Evolutionary conservation across 1,139 yeast genomes (phyloP).

Genomic region (Suhomyces taliae): DNA sequence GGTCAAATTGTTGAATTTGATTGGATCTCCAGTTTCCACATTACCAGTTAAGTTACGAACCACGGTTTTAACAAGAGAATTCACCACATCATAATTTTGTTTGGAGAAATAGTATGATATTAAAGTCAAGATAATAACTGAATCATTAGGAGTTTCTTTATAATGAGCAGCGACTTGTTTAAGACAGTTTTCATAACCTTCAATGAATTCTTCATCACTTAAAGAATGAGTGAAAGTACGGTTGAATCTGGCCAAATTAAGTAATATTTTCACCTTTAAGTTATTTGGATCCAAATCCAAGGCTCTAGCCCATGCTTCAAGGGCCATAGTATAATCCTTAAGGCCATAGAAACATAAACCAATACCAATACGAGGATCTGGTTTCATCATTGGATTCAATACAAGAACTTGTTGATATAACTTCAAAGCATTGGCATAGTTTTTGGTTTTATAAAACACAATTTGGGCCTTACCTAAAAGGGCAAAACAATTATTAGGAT

Average conservation of each 20-base stretch:
- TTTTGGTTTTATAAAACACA: slow-evolving; percentile 63
- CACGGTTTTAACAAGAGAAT: slow-evolving; percentile 56
- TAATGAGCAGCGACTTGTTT: slow-evolving; percentile 29
- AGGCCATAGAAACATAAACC: slow-evolving; percentile 93
- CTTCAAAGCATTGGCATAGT: slow-evolving; percentile 72
- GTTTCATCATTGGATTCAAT: slow-evolving; percentile 72
- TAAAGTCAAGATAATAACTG: slow-evolving; percentile 45
- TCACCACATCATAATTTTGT: slow-evolving; percentile 56
- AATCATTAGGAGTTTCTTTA: slow-evolving; percentile 28
- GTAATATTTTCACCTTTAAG: slow-evolving; percentile 62
- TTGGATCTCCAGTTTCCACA: slow-evolving; percentile 23
- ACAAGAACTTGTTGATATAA: slow-evolving; percentile 80
- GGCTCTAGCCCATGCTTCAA: slow-evolving; percentile 79
- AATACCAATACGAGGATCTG: slow-evolving; percentile 94
- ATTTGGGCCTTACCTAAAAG: slow-evolving; percentile 84
- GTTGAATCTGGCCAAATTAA: slow-evolving; percentile 70
- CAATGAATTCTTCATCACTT: slow-evolving; percentile 59
- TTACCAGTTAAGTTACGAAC: slow-evolving; percentile 36
- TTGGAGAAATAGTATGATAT: slow-evolving; percentile 61
- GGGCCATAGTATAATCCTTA: slow-evolving; percentile 75
- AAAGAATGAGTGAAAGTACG: slow-evolving; percentile 56
- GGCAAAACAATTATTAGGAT: slow-evolving; percentile 68
- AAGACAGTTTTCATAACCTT: slow-evolving; percentile 50
- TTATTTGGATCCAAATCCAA: slow-evolving; percentile 64
- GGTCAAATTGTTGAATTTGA: slow-evolving; percentile 19